Evolutionary conservation across 2,329 filamentous ascomycete genomes (phyloP).

Genomic region (Davidsoniella virescens): DNA sequence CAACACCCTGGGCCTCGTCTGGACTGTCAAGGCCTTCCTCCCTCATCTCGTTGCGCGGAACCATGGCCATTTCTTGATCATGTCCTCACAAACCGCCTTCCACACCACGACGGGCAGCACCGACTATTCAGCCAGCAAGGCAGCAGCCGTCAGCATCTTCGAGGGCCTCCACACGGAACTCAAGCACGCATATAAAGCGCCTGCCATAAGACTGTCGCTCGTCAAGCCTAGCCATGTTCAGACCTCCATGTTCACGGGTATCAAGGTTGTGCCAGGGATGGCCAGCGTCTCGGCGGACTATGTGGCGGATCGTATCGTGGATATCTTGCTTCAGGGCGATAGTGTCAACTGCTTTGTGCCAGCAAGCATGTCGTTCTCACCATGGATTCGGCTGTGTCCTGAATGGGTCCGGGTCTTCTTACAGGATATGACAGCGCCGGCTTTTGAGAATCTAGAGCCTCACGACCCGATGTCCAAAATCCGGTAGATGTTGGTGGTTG

Average conservation of each 20-base stretch:
- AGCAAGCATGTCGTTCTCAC: not conserved
- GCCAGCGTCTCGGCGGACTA: not conserved
- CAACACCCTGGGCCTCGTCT: slow-evolving; percentile 41
- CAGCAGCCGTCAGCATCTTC: slow-evolving; percentile 41
- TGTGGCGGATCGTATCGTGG: slow-evolving; percentile 4
- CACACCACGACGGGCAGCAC: slow-evolving; percentile 36
- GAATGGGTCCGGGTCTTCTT: slow-evolving; percentile 3
- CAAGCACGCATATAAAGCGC: slow-evolving; percentile 34
- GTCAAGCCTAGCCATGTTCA: slow-evolving; percentile 26
- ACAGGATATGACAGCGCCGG: slow-evolving; percentile 8
- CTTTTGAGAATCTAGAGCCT: not conserved
- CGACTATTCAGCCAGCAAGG: slow-evolving; percentile 43
- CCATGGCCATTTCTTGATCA: slow-evolving; percentile 45
- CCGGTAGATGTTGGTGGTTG: no score
- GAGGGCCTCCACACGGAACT: slow-evolving; percentile 38
- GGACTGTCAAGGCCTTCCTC: slow-evolving; percentile 38
- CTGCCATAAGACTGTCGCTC: slow-evolving; percentile 27
- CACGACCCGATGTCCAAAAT: no score
- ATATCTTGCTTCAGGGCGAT: not conserved
- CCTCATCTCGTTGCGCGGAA: slow-evolving; percentile 35
- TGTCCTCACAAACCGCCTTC: slow-evolving; percentile 37
- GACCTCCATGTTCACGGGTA: slow-evolving; percentile 25
- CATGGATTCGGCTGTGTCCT: slow-evolving; percentile 1
- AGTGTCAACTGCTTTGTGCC: slow-evolving; percentile 13
- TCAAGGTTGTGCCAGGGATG: slow-evolving; percentile 12